phyloP scores from a whole-genome alignment of 2,329 filamentous ascomycete species.

The Penicillium crustosum region DNA sequence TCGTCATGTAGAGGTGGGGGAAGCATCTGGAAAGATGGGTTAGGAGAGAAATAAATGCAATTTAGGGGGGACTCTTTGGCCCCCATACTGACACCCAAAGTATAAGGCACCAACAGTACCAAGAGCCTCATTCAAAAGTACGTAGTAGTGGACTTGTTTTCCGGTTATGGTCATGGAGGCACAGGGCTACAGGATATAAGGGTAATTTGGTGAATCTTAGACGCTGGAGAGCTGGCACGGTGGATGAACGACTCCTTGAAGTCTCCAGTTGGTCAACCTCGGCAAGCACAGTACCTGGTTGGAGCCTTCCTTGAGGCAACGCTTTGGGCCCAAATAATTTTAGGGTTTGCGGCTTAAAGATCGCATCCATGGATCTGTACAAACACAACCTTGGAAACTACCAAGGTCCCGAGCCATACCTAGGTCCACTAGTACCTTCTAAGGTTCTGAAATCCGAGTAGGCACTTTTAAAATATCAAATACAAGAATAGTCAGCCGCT shows the following conservation, averaged over 20 bases:
- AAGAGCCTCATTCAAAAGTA: background rate
- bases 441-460: too few species aligned
- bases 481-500: too few species aligned
- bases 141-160: background rate
- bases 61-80: too few species aligned
- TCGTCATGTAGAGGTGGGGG: too few species aligned
- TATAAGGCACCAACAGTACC: background rate
- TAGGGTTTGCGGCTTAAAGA: background rate
- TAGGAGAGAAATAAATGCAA: too few species aligned
- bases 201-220: background rate
- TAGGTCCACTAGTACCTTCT: too few species aligned
- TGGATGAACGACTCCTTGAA: background rate
- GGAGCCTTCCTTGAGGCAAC: background rate
- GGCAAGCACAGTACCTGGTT: background rate
- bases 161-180: background rate
- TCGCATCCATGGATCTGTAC: background rate
- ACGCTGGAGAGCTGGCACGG: background rate
- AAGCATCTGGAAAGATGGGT: too few species aligned
- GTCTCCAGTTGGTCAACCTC: background rate
- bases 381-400: background rate
- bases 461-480: too few species aligned
- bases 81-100: background rate
- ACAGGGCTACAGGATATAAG: background rate
- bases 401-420: background rate
- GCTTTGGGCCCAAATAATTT: background rate